Conservation (phyloP, 805 yeast genomes). For the Myxozyma monticola region DNA sequence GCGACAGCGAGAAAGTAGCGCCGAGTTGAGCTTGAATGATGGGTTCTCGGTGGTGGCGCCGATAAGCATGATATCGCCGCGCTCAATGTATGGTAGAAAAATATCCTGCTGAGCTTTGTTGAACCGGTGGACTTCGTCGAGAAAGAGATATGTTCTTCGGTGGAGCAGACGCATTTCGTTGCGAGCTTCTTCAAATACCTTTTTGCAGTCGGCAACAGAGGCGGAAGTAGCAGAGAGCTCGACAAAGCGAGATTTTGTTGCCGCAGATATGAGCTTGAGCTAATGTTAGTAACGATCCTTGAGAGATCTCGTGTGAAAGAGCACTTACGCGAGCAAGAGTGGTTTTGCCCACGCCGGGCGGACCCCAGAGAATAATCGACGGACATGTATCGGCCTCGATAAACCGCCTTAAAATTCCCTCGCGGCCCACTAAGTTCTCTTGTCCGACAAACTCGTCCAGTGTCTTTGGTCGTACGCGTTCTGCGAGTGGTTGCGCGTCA, state of each 20-base stretch:
- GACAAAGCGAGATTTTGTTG: conserved; percentile 58
- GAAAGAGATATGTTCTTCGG: conserved; percentile 68
- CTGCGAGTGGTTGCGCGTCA: conserved; percentile 60
- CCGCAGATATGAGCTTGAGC: conserved; percentile 52
- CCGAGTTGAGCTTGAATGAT: conserved; percentile 74
- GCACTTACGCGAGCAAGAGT: conserved; percentile 62
- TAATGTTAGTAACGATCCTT: conserved; percentile 24
- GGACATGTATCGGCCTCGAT: conserved; percentile 53
- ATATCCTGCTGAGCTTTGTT: conserved; percentile 85
- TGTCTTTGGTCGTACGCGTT: conserved; percentile 72
- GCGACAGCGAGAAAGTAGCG: conserved; percentile 80
- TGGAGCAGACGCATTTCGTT: conserved; percentile 49
- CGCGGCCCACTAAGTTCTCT: conserved; percentile 67
- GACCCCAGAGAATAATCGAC: conserved; percentile 90
- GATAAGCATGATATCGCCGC: conserved; percentile 74
- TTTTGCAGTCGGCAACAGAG: conserved; percentile 64
- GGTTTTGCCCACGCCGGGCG: conserved; percentile 92
- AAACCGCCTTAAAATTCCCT: conserved; percentile 61
- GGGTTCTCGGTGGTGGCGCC: conserved; percentile 99
- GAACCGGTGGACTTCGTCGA: conserved; percentile 92
- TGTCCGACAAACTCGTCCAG: conserved; percentile 83
- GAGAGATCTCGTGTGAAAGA: neutral
- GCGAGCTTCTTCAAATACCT: conserved; percentile 55
- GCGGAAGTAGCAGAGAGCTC: conserved; percentile 85
- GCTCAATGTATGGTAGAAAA: conserved; percentile 78